phyloP scores from a whole-genome alignment of 1,139 yeast genomes.

The Candida labiduridarum region DNA sequence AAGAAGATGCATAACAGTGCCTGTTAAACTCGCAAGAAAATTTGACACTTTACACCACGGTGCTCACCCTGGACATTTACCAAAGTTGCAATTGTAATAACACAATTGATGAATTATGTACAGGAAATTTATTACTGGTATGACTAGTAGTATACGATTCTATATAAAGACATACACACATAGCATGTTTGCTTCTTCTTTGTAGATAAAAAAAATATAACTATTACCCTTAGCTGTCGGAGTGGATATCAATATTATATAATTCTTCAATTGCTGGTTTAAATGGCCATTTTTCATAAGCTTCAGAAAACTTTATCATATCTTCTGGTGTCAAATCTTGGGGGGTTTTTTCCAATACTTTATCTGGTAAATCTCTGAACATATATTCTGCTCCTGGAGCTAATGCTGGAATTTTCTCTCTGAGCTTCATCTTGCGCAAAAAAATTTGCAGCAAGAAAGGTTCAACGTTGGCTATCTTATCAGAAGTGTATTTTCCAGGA shows the following conservation, averaged over 20 bases:
- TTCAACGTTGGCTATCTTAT: slow-evolving; percentile 66
- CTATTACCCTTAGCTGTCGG: too few species aligned
- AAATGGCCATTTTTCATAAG: slow-evolving; percentile 81
- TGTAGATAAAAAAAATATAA: neutral
- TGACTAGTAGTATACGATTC: neutral
- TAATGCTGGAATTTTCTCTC: slow-evolving; percentile 52
- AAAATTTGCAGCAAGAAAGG: slow-evolving; percentile 53
- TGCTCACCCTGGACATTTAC: slow-evolving; percentile 3
- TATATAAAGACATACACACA: neutral
- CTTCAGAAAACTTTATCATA: slow-evolving; percentile 48
- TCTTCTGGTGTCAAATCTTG: slow-evolving; percentile 58
- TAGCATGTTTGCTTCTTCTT: slow-evolving; percentile 14
- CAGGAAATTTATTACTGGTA: neutral
- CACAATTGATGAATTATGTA: neutral
- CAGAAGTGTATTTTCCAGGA: slow-evolving; percentile 56
- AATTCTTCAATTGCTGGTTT: slow-evolving; percentile 52
- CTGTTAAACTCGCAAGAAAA: slow-evolving; percentile 4
- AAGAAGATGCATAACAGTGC: slow-evolving; percentile 11
- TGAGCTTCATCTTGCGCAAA: slow-evolving; percentile 23
- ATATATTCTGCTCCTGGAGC: slow-evolving; percentile 88
- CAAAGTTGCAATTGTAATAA: slow-evolving; percentile 1
- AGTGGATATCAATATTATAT: slow-evolving; percentile 14
- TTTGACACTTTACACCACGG: neutral
- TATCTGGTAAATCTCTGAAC: slow-evolving; percentile 28
- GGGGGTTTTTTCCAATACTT: slow-evolving; percentile 47